Conservation (phyloP, 2,329 filamentous ascomycete species). For the Ploettnerulaceae sp. region DNA sequence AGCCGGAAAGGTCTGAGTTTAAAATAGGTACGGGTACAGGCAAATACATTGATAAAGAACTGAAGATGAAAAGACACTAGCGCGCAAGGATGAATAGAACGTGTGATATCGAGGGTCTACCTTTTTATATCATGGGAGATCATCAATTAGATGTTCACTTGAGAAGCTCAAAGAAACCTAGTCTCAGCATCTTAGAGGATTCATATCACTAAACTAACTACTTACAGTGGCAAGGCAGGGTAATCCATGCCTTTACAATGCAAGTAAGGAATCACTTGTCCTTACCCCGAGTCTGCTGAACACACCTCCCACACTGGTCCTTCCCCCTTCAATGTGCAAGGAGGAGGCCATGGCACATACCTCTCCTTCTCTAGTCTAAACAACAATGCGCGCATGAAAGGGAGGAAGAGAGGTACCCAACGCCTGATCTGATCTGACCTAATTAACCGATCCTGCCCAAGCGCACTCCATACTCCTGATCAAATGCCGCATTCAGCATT, state of each 20-base stretch:
- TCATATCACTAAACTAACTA: too few relatives aligned
- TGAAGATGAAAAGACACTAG: too few relatives aligned
- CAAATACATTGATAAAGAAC: background rate
- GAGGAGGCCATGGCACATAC: background rate
- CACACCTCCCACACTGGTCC: background rate
- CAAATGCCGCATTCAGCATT: constrained; percentile 13
- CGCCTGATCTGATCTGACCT: background rate
- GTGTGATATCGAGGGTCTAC: too few relatives aligned
- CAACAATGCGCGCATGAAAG: background rate
- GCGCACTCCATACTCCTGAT: constrained; percentile 21
- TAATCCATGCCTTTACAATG: background rate
- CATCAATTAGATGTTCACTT: too few relatives aligned
- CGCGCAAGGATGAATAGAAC: too few relatives aligned
- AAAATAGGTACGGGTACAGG: background rate
- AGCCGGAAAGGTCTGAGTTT: background rate
- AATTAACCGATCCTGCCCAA: background rate
- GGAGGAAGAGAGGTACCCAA: background rate
- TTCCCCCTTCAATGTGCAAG: too few relatives aligned
- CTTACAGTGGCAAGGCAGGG: background rate
- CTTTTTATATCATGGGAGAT: too few relatives aligned
- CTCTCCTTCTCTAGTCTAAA: background rate
- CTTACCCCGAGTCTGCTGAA: too few relatives aligned
- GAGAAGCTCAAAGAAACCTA: too few relatives aligned
- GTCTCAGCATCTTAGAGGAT: too few relatives aligned
- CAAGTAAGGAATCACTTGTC: background rate